These are phyloP conservation scores for Aspergillus brasiliensis DNA, from an alignment of 2,329 filamentous ascomycete genomes.

Conservation along the genomic window DNA sequence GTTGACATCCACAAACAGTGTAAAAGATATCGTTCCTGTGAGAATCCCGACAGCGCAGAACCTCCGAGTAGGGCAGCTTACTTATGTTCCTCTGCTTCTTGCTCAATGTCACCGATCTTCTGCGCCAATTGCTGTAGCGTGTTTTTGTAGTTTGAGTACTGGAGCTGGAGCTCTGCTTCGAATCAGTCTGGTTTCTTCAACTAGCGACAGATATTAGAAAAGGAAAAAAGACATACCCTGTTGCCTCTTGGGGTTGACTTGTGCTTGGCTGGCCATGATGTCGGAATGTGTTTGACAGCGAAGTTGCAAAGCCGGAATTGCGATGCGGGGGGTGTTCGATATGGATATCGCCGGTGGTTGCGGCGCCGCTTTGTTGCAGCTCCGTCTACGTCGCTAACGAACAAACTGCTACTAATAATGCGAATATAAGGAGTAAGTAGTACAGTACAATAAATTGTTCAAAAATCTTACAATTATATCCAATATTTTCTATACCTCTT, in stretches of 20 bases:
- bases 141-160: constrained; percentile 62
- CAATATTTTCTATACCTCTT: background rate
- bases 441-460: too few species aligned
- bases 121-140: constrained; percentile 87
- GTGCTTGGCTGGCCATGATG: constrained; percentile 44
- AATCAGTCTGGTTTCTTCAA: constrained; percentile 12
- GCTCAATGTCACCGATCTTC: constrained; percentile 96
- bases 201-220: background rate
- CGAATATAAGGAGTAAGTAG: too few species aligned
- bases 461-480: background rate
- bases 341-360: constrained; percentile 18
- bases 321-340: constrained; percentile 34
- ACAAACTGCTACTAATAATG: too few species aligned
- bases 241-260: constrained; percentile 48
- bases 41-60: background rate
- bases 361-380: background rate
- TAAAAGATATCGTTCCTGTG: background rate
- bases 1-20: constrained; percentile 14
- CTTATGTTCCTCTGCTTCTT: constrained; percentile 98
- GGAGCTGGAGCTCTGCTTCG: constrained; percentile 50
- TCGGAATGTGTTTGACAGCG: constrained; percentile 13
- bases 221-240: constrained; percentile 43
- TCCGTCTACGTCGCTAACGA: too few species aligned
- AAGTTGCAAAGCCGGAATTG: constrained; percentile 34
- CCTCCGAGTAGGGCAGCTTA: constrained; percentile 50